Evolutionary conservation across 345 rosid species (phyloP), one percentile per base, ranked within the genome.

Genomic region (Barbarea vulgaris): DNA sequence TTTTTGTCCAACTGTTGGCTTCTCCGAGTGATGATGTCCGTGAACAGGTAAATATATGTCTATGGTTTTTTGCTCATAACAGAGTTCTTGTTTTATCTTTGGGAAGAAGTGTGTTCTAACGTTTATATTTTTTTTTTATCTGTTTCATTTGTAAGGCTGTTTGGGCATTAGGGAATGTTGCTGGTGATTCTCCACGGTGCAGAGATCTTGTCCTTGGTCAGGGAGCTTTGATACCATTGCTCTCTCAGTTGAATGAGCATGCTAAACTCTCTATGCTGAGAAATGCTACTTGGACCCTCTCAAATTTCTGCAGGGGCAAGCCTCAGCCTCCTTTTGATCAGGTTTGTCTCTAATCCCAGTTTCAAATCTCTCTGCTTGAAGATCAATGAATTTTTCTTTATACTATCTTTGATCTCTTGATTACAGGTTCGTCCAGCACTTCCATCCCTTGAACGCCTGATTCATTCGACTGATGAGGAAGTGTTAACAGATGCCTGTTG

Each of bases 401-500:
- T 47, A 56, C 56, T 79, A 30, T 60, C 24, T 18, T n/a, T 56
- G 31, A 21, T 65, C n/a, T 64, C 4, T 3, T 56, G 24, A 64
- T 14, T 30, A 52, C 81, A 93, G 98, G 95, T 90, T 61, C 82
- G 81, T 70, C 95, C 96, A n/a, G 96, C 97, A 15, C 91, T 95
- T 68, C 98, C 99, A 18, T 89, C 96, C 8, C 93, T 92, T 60
- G 90, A 83, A 28, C 96, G 81, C 11, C 87, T 95, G 64, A 81
- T 95, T 64, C 91, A 92, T 81, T 92, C 97, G 2, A 89, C 80
- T 68, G 99, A 95, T 70, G 99, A 95, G 73, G 99, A 95, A 85
- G 99, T 95, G 66, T 81, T 95, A 76, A 92, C 97, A 3, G 99
- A 92, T 81, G 94, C 98, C 31, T 95, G 99, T 70, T 95, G 99